Evolutionary conservation across 2,329 filamentous ascomycete genomes (phyloP).

Genomic region (Aspergillus bombycis): DNA sequence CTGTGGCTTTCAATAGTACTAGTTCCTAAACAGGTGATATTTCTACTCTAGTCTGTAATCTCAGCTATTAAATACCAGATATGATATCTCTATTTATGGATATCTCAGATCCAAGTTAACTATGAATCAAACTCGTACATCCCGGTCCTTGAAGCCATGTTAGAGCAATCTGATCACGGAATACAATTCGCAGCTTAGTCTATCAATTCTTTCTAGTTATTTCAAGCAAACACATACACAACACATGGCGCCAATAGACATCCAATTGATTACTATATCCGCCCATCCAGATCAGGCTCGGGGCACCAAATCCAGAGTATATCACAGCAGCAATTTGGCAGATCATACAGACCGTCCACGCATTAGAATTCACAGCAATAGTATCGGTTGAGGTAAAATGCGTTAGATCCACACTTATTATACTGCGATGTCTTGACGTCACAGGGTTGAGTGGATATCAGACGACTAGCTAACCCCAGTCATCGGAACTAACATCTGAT

Average conservation of each 20-base stretch:
- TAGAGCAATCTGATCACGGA: too few relatives aligned
- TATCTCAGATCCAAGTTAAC: too few relatives aligned
- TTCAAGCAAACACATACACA: too few relatives aligned
- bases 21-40: neutral
- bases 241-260: neutral
- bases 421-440: neutral
- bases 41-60: neutral
- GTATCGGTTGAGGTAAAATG: neutral
- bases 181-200: too few relatives aligned
- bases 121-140: too few relatives aligned
- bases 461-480: neutral
- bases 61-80: neutral
- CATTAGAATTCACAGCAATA: neutral
- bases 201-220: too few relatives aligned
- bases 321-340: neutral
- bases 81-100: too few relatives aligned
- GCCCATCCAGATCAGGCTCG: neutral
- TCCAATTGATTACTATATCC: neutral
- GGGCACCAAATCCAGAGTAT: neutral
- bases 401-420: neutral
- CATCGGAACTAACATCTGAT: neutral
- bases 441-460: neutral
- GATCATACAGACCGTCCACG: neutral
- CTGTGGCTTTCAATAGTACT: neutral
- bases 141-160: too few relatives aligned